Evolutionary conservation across 2,329 filamentous ascomycete genomes (phyloP).

Genomic region (Sclerotinia sclerotiorum): DNA sequence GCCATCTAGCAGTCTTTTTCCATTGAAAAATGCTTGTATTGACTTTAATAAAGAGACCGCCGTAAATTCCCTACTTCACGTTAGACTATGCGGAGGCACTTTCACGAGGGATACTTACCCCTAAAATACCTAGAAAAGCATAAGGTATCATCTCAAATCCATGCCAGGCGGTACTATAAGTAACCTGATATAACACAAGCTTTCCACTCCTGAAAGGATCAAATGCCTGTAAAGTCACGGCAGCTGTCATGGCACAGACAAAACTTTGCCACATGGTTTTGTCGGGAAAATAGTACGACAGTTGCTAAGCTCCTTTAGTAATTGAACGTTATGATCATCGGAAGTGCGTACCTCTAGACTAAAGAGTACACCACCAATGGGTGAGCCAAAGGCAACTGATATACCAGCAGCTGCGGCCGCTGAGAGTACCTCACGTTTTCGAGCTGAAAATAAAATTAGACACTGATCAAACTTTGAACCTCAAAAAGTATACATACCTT

Average conservation of each 20-base stretch:
- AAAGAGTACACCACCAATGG: constrained; percentile 90
- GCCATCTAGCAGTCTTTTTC: constrained; percentile 65
- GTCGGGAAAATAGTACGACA: constrained; percentile 97
- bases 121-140: constrained; percentile 78
- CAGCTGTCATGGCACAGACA: constrained; percentile 98
- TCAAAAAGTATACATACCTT: constrained; percentile 55
- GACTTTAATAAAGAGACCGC: constrained; percentile 88
- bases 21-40: constrained; percentile 86
- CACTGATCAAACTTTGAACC: background rate
- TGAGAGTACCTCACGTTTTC: constrained; percentile 89
- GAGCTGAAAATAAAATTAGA: constrained; percentile 52
- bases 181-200: constrained; percentile 93
- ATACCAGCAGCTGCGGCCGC: constrained; percentile 73
- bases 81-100: constrained; percentile 25
- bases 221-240: constrained; percentile 85
- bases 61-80: constrained; percentile 72
- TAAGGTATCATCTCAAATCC: constrained; percentile 92
- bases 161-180: constrained; percentile 89
- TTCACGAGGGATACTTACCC: constrained; percentile 48
- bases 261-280: constrained; percentile 99
- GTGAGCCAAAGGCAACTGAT: constrained; percentile 61
- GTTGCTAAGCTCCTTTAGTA: constrained; percentile 56
- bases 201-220: constrained; percentile 96
- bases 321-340: background rate
- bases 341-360: constrained; percentile 69